Conservation (phyloP, 176 grass and related monocot species). For the Saccharum officinarum region DNA sequence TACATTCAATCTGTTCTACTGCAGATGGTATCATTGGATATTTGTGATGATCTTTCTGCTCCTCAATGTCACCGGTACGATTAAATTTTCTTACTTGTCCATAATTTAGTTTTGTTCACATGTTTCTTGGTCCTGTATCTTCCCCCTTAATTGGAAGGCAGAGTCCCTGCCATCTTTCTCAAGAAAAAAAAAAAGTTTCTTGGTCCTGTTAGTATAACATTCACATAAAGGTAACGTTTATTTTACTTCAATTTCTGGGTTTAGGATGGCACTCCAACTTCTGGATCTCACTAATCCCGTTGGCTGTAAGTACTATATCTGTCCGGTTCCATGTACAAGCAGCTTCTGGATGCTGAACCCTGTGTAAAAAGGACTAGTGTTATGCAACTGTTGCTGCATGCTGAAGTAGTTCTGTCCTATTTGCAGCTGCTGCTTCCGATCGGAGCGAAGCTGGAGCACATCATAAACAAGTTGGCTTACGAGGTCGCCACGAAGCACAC, state of each 20-base stretch:
- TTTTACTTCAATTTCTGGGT: conserved; percentile 11
- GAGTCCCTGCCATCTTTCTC: too few species aligned
- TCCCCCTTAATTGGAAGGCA: too few species aligned
- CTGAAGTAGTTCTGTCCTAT: neutral
- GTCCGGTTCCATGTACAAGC: neutral
- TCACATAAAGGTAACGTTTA: too few species aligned
- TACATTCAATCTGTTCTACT: neutral
- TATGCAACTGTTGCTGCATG: too few species aligned
- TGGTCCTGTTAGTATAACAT: too few species aligned
- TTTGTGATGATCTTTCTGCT: conserved; percentile 91
- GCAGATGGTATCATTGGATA: conserved; percentile 80
- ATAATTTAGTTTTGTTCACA: too few species aligned
- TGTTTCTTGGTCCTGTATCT: neutral
- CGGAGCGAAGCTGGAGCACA: conserved; percentile 79
- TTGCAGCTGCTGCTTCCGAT: conserved; percentile 63
- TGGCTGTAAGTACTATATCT: conserved; percentile 46
- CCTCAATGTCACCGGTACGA: conserved; percentile 57
- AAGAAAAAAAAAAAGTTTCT: too few species aligned
- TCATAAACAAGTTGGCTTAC: conserved; percentile 63
- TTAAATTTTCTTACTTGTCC: neutral
- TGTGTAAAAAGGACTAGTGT: neutral
- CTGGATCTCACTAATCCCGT: conserved; percentile 78
- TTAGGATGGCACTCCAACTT: conserved; percentile 80
- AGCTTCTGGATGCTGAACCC: neutral
- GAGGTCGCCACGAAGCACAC: conserved; percentile 63